Evolutionary conservation across 352 stramenopile species (phyloP).

Genomic region (Phytophthora hibernalis): DNA sequence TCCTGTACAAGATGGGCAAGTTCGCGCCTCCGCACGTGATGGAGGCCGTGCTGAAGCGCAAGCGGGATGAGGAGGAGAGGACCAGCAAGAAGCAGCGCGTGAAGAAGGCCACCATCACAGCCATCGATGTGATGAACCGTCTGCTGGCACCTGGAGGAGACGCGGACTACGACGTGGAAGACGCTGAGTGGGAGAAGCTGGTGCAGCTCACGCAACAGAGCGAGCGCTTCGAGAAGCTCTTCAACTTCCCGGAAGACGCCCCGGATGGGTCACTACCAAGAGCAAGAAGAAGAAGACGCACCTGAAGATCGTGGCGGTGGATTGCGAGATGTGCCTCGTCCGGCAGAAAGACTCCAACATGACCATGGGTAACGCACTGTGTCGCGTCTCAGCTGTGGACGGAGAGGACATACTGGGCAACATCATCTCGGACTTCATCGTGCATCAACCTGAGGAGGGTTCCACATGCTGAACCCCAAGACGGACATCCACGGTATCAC

Average conservation of each 20-base stretch:
- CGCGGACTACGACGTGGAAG: constrained; percentile 60
- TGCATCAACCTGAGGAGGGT: constrained; percentile 80
- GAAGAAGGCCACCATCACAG: constrained; percentile 60
- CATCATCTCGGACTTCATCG: constrained; percentile 82
- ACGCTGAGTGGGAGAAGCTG: constrained; percentile 74
- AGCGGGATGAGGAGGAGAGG: constrained; percentile 21
- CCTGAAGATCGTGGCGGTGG: constrained; percentile 77
- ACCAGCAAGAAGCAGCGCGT: constrained; percentile 72
- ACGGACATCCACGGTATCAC: constrained; percentile 89
- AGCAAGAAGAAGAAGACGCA: constrained; percentile 67
- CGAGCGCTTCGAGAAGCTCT: constrained; percentile 65
- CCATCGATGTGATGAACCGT: constrained; percentile 77
- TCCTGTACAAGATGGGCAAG: not conserved
- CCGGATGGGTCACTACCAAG: constrained; percentile 68
- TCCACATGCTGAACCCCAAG: constrained; percentile 76
- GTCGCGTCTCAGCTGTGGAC: constrained; percentile 82
- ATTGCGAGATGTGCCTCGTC: constrained; percentile 91
- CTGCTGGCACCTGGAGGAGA: constrained; percentile 53
- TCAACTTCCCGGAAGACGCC: constrained; percentile 52
- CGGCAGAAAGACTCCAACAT: constrained; percentile 29
- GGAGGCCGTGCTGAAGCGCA: constrained; percentile 47
- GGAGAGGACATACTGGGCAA: constrained; percentile 77
- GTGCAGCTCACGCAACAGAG: constrained; percentile 71
- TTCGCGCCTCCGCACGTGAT: constrained; percentile 22
- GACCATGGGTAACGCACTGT: constrained; percentile 68